Evolutionary conservation across 1,284 basidiomycete species (phyloP).

Genomic region (Chalciporus sp.): DNA sequence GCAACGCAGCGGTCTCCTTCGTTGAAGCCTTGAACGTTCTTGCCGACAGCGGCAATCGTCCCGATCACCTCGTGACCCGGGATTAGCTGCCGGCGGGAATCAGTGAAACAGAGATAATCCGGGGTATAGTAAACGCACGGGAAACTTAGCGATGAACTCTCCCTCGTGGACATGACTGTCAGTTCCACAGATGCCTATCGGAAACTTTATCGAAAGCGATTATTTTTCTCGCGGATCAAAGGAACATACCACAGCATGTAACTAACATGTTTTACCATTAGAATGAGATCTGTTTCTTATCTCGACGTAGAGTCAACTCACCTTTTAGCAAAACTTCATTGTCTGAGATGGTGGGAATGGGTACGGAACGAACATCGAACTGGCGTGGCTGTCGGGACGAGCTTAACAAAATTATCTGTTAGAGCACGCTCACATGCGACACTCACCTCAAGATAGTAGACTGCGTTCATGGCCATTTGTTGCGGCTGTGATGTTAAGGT

Average conservation of each 20-base stretch:
- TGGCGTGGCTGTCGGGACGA: constrained; percentile 38
- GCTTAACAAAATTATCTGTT: background rate
- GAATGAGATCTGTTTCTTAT: background rate
- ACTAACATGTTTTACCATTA: constrained; percentile 31
- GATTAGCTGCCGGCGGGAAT: constrained; percentile 52
- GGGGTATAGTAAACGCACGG: constrained; percentile 39
- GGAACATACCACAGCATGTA: constrained; percentile 44
- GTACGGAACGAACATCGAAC: constrained; percentile 52
- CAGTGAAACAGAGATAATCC: background rate
- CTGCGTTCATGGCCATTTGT: constrained; percentile 24
- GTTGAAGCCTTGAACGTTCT: constrained; percentile 64
- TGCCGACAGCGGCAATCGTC: constrained; percentile 64
- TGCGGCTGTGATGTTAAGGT: background rate
- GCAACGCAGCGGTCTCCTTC: constrained; percentile 78
- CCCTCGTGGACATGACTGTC: constrained; percentile 76
- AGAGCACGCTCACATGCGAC: background rate
- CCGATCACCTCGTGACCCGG: constrained; percentile 85
- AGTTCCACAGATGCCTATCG: constrained; percentile 67
- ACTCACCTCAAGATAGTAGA: constrained; percentile 22
- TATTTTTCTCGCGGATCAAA: background rate
- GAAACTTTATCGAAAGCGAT: background rate
- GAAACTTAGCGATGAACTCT: constrained; percentile 76
- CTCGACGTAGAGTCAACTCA: constrained; percentile 16
- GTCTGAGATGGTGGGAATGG: constrained; percentile 53
- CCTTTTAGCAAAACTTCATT: constrained; percentile 62